phyloP scores from a whole-genome alignment of 257 asterid species.

The Eucommia ulmoides region DNA sequence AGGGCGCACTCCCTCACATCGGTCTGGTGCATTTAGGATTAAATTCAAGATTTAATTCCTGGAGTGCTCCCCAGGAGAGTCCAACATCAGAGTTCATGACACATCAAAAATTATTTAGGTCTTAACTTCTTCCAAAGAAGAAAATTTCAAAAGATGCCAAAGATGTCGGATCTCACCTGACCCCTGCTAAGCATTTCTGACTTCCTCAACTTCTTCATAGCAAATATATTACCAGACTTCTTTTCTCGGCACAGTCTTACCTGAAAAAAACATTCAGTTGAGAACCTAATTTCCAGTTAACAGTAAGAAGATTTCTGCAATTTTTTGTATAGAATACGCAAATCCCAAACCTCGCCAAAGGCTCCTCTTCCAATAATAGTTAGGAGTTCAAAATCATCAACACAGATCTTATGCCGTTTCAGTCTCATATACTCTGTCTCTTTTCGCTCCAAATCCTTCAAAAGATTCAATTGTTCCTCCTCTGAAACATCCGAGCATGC shows the following conservation, averaged over 20 bases:
- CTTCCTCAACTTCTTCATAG: slow-evolving; percentile 85
- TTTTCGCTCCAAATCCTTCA: slow-evolving; percentile 63
- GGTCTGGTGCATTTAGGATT: too few relatives aligned
- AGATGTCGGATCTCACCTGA: slow-evolving; percentile 42
- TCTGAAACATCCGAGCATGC: slow-evolving; percentile 47
- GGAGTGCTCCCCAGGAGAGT: too few relatives aligned
- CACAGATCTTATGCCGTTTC: slow-evolving; percentile 63
- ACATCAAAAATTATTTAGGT: background rate
- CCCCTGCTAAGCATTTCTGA: slow-evolving; percentile 88
- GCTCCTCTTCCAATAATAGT: slow-evolving; percentile 80
- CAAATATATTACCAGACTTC: slow-evolving; percentile 53
- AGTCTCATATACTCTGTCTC: slow-evolving; percentile 78
- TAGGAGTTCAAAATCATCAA: slow-evolving; percentile 64
- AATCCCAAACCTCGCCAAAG: slow-evolving; percentile 68
- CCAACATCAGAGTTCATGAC: too few relatives aligned
- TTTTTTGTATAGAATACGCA: slow-evolving; percentile 4
- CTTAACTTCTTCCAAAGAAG: background rate
- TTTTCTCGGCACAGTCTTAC: slow-evolving; percentile 74
- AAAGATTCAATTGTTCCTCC: slow-evolving; percentile 52
- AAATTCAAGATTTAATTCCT: too few relatives aligned
- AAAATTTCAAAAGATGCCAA: background rate
- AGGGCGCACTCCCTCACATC: too few relatives aligned
- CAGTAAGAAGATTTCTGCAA: background rate
- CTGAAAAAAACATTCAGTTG: slow-evolving; percentile 23
- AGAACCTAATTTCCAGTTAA: background rate